Evolutionary conservation across 257 asterid genomes (phyloP).

Genomic region (Anisodus acutangulus): DNA sequence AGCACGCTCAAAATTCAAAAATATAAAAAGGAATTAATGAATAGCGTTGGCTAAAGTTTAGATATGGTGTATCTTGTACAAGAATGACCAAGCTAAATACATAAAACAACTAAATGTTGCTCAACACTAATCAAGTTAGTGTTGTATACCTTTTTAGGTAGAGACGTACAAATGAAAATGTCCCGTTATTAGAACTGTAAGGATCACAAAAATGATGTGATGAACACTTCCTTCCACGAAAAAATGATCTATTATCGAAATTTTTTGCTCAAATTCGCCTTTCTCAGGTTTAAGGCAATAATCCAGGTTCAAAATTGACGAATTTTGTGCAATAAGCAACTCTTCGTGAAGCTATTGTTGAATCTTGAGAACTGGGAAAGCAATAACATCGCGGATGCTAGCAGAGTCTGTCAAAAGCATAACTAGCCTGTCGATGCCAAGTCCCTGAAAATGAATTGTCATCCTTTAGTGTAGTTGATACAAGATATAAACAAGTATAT

Average conservation of each 20-base stretch:
- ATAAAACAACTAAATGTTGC: neutral
- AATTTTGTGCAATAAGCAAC: neutral
- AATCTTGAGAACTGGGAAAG: slow-evolving; percentile 88
- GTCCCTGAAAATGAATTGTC: slow-evolving; percentile 61
- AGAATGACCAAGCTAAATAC: slow-evolving; percentile 1
- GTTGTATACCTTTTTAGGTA: neutral
- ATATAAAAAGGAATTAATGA: neutral
- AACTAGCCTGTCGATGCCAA: slow-evolving; percentile 92
- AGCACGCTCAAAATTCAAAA: neutral
- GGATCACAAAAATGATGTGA: neutral
- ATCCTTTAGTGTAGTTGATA: neutral
- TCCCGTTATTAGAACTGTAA: neutral
- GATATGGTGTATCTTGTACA: neutral
- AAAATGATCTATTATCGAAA: neutral
- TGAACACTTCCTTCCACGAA: neutral
- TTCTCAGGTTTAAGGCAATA: neutral
- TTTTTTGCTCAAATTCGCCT: neutral
- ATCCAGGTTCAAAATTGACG: slow-evolving; percentile 15
- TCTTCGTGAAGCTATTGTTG: slow-evolving; percentile 42
- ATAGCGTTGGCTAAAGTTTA: neutral
- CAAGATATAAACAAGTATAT: neutral
- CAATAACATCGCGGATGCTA: slow-evolving; percentile 88
- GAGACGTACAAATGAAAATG: neutral
- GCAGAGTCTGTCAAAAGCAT: slow-evolving; percentile 86
- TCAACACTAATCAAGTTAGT: neutral